Percentiles rank a stretch among this genome's conserved stretches.
These are phyloP conservation scores for Apium graveolens DNA, from an alignment of 129 eudicot species.

Conservation along the genomic window DNA sequence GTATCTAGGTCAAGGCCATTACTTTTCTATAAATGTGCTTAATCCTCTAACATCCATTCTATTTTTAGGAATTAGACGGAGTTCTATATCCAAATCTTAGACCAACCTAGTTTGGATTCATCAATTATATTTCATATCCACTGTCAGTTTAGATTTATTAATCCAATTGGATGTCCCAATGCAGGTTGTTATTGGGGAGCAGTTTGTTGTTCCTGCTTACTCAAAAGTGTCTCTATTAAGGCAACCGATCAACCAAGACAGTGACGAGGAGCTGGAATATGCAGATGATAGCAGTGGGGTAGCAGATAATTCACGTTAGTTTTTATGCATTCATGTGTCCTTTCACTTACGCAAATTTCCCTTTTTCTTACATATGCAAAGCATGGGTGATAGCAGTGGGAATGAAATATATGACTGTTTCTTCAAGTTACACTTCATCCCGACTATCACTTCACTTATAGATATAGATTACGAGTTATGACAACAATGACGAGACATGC, in stretches of 20 bases:
- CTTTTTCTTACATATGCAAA: not conserved
- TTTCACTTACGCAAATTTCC: not conserved
- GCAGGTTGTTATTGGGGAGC: slow-evolving; percentile 66
- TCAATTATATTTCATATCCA: not conserved
- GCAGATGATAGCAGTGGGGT: slow-evolving; percentile 59
- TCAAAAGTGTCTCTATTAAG: slow-evolving; percentile 82
- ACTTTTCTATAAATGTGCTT: not conserved
- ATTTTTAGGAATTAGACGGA: not conserved
- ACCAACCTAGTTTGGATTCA: not conserved
- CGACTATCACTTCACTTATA: not conserved
- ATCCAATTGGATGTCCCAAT: slow-evolving; percentile 1
- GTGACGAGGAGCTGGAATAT: slow-evolving; percentile 97
- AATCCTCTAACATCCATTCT: not conserved
- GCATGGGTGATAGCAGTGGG: not conserved
- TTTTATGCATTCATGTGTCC: slow-evolving; percentile 1
- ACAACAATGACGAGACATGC: slow-evolving; percentile 2
- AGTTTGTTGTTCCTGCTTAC: slow-evolving; percentile 75
- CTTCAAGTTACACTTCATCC: not conserved
- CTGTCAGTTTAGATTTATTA: not conserved
- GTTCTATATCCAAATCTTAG: not conserved
- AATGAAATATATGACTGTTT: not conserved
- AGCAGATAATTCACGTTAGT: slow-evolving; percentile 36
- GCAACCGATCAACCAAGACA: slow-evolving; percentile 75
- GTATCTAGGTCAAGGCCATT: not conserved
- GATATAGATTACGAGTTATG: not conserved